Base-by-base conservation (phyloP, 768 basidiomycete species). In the Agaricus blazei region DNA sequence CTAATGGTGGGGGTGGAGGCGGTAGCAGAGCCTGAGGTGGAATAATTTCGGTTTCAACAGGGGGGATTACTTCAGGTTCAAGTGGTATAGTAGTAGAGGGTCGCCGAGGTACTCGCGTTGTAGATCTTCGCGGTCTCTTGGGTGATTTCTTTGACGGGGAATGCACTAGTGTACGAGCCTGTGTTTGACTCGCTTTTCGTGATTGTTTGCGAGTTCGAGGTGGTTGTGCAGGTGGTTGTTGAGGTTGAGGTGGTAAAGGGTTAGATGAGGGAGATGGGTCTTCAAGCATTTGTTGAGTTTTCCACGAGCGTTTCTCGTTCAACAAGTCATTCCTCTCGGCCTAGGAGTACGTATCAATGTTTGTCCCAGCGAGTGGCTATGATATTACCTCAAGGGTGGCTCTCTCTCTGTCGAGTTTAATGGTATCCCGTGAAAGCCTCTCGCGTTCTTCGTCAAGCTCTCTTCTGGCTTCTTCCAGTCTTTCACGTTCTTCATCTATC, bases 221-320 rank as follows among this genome's bases (percentile, higher is more conserved):
- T 37, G 57, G 58, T 59, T 26, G 49, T 45, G 14, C 53, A 41
- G 43, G 50, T 52, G 54, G 51, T 55, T 26, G 41, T 48, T 5
- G 67, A 64, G 12, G 67, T 66, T 23, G 58, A 43, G 55, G 38
- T 37, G 50, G 59, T 3, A 23, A 55, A 40, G 69, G 67, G 19
- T 64, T 59, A 9, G 73, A 74, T 23, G 77, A 77, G 9, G 78
- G 77, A 19, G 81, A 79, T 3, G 80, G 69, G 45, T 86, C 81
- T 0, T 78, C 75, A 3, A 83, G 72, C 76, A 88, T 84, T 64
- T 71, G 72, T 46, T 85, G 76, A 0, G 83, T 79, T 54, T 85
- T 77, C 88, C 85, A 89, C n/a, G 77, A 71, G n/a, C 85, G 78
- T 63, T 81, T 87, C 65, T 90, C 88, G 59, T 90, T 86, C 47